Evolutionary conservation across 352 stramenopile genomes (phyloP), one percentile per base, ranked within the genome.

Genomic region (Phytophthora macrochlamydospora): DNA sequence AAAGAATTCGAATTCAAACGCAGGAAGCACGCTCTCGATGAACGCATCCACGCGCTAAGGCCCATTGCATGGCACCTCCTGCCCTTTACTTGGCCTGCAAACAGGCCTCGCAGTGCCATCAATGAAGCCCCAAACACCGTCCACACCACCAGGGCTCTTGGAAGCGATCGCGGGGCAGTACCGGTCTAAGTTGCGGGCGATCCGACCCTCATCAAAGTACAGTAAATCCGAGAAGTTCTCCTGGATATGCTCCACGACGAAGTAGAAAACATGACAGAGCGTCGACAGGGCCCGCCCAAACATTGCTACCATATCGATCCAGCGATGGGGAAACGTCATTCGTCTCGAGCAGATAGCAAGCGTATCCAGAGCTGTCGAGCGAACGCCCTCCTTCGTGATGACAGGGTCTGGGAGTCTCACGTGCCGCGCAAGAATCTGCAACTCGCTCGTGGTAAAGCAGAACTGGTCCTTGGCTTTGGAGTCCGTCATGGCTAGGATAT

Each of bases 401-500:
- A 58, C 24, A 13, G 24, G 6, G 3, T 40, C 28, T 7, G 56
- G 56, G 29, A 57, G 6, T n/a, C 51, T 51, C 35, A 64, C 12
- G 9, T 46, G 28, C 33, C 7, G 0, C 11, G 14, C 46, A 1
- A 64, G 37, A 14, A 43, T 24, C 28, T 13, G 8, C 13, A 62
- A 6, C 4, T 58, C 58, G 0, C 38, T 13, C 1, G 40, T 31
- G 24, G 31, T 59, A 32, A 65, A 65, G 3, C 58, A 12, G 32
- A 65, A 65, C 31, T 65, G 58, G 14, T 59, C 49, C 24, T 54
- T 65, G 0, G 50, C 32, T 56, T 66, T 50, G 29, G 2, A 12
- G 8, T 66, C 51, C 1, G 40, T 33, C 43, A 59, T 66, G 2
- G 33, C 18, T 1, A 51, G 18, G 33, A 65, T 59, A 13, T 54